A percentile compares a stretch with the other conserved stretches of the same genome.
phyloP scores from a whole-genome alignment of 2,329 filamentous ascomycete genomes.

The Rachicladosporium sp. region DNA sequence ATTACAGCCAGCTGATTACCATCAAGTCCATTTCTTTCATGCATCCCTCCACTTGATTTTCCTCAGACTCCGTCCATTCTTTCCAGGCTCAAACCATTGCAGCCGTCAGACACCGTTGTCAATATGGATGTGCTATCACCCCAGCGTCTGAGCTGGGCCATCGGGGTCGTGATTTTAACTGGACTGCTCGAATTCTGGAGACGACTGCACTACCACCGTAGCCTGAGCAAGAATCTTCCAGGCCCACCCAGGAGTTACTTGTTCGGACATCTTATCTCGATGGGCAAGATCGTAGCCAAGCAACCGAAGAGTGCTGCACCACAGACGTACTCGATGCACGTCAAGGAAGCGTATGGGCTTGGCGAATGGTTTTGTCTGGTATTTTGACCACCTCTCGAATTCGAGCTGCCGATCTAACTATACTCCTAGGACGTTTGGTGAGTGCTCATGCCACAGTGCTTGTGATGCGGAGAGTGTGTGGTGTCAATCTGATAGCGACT shows the following conservation, averaged over 20 bases:
- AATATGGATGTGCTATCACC: conserved; percentile 8
- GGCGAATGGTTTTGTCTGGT: conserved; percentile 30
- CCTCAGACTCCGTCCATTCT: too few relatives aligned
- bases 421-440: too few relatives aligned
- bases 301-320: conserved; percentile 26
- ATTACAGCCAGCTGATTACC: too few relatives aligned
- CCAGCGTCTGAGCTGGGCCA: conserved; percentile 12
- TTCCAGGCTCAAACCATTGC: too few relatives aligned
- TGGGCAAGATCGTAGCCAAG: conserved; percentile 23
- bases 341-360: conserved; percentile 27
- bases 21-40: too few relatives aligned
- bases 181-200: conserved; percentile 15
- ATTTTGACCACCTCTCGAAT: conserved; percentile 10
- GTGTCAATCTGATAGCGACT: conserved; percentile 6
- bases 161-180: conserved; percentile 12
- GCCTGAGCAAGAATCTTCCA: conserved; percentile 19
- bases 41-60: too few relatives aligned
- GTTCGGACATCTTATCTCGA: conserved; percentile 29
- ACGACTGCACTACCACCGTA: conserved; percentile 15
- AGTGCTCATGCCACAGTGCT: too few relatives aligned
- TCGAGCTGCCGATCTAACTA: too few relatives aligned
- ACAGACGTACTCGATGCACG: conserved; percentile 23
- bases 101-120: too few relatives aligned
- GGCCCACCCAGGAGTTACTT: conserved; percentile 30
- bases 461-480: too few relatives aligned